Conservation (phyloP, 306 rosid species). For the Coriaria nepalensis region DNA sequence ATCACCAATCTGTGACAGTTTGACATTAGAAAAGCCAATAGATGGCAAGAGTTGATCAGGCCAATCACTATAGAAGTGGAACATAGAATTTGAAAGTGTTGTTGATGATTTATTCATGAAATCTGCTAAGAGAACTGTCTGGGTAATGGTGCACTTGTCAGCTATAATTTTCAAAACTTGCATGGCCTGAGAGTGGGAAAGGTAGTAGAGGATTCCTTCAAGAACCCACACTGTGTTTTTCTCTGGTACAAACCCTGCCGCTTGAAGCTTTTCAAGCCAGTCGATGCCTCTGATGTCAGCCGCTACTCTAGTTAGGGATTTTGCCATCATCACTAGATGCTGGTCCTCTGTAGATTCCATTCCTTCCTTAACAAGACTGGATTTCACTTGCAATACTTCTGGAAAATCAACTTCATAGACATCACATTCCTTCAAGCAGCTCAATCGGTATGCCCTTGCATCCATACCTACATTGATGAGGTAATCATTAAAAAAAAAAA, state of each 20-base stretch:
- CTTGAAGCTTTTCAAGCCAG: slow-evolving; percentile 78
- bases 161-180: slow-evolving; percentile 67
- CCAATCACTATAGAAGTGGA: slow-evolving; percentile 95
- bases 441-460: slow-evolving; percentile 85
- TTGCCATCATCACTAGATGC: slow-evolving; percentile 32
- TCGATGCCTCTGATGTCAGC: slow-evolving; percentile 70
- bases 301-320: slow-evolving; percentile 65
- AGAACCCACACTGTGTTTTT: slow-evolving; percentile 86
- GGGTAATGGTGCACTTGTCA: slow-evolving; percentile 52
- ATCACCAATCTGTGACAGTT: slow-evolving; percentile 90
- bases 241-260: slow-evolving; percentile 67
- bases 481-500: background rate
- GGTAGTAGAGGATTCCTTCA: slow-evolving; percentile 82
- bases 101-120: slow-evolving; percentile 90
- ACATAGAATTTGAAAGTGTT: slow-evolving; percentile 53
- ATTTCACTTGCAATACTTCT: slow-evolving; percentile 55
- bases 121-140: slow-evolving; percentile 74
- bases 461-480: slow-evolving; percentile 66
- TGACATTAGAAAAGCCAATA: slow-evolving; percentile 61
- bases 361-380: slow-evolving; percentile 59
- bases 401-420: slow-evolving; percentile 89
- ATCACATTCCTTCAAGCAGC: slow-evolving; percentile 69
- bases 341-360: slow-evolving; percentile 45
- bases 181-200: slow-evolving; percentile 61
- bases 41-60: slow-evolving; percentile 93